phyloP scores from a whole-genome alignment of 1,284 basidiomycete species.

The Pseudozyma flocculosa region DNA sequence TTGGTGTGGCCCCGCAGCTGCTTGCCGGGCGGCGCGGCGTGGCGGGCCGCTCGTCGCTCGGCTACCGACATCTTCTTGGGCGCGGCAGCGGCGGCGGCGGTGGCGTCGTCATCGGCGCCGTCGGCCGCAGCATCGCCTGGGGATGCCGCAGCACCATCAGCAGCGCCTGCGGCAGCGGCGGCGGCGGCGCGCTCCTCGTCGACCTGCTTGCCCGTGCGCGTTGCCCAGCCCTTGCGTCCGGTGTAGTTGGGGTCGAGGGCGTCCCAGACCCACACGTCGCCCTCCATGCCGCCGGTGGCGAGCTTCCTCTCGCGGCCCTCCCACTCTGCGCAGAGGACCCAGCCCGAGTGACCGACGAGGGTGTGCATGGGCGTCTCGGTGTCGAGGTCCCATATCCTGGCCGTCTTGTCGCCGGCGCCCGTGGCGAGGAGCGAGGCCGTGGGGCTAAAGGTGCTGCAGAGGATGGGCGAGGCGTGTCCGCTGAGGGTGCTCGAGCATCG shows the following conservation, averaged over 20 bases:
- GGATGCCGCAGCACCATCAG: too few relatives aligned
- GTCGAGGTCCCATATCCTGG: constrained; percentile 89
- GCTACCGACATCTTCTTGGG: constrained; percentile 42
- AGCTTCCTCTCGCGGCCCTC: constrained; percentile 85
- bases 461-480: constrained; percentile 81
- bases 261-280: constrained; percentile 55
- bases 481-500: constrained; percentile 88
- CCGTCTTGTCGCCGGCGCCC: constrained; percentile 90
- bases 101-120: constrained; percentile 36
- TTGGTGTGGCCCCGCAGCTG: constrained; percentile 79
- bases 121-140: too few relatives aligned
- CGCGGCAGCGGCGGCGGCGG: constrained; percentile 14
- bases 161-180: constrained; percentile 9
- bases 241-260: constrained; percentile 39
- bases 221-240: constrained; percentile 46
- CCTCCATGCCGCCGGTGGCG: constrained; percentile 68
- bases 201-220: constrained; percentile 39
- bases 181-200: constrained; percentile 34
- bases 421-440: constrained; percentile 88
- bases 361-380: constrained; percentile 89
- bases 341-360: constrained; percentile 84
- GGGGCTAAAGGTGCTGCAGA: constrained; percentile 93
- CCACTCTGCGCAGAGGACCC: constrained; percentile 98
- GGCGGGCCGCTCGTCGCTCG: constrained; percentile 44
- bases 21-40: constrained; percentile 45